Evolutionary conservation across 2,329 filamentous ascomycete genomes (phyloP).

Genomic region (Botryotinia convoluta): DNA sequence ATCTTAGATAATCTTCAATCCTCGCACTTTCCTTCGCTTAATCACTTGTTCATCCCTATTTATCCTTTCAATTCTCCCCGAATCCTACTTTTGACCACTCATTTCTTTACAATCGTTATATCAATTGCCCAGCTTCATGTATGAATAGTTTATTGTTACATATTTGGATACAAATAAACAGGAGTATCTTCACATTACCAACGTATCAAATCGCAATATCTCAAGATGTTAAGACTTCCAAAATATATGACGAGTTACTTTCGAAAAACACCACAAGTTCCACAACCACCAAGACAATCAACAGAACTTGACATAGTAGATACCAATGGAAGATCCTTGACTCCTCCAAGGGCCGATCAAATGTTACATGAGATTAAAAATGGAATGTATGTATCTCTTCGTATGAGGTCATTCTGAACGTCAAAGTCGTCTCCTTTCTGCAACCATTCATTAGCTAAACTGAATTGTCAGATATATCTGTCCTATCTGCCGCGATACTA

Average conservation of each 20-base stretch:
- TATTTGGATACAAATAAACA: not conserved
- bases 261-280: no score
- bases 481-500: not conserved
- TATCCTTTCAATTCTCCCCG: not conserved
- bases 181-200: not conserved
- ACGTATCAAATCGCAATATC: not conserved
- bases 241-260: not conserved
- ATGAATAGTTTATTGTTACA: not conserved
- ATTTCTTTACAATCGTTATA: not conserved
- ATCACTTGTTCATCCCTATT: not conserved
- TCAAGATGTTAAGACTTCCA: not conserved
- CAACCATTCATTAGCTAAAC: not conserved
- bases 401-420: not conserved
- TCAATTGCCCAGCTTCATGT: no score
- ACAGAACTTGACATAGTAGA: not conserved
- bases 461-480: slow-evolving; percentile 5
- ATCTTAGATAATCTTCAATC: not conserved
- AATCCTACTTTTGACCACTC: not conserved
- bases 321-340: not conserved
- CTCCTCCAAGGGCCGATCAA: not conserved
- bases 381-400: not conserved
- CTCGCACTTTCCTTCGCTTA: not conserved
- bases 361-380: slow-evolving; percentile 7
- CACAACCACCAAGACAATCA: not conserved
- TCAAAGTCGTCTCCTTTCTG: no score